Conservation (phyloP, 202 grass and related monocot species). For the Elaeis oleifera region DNA sequence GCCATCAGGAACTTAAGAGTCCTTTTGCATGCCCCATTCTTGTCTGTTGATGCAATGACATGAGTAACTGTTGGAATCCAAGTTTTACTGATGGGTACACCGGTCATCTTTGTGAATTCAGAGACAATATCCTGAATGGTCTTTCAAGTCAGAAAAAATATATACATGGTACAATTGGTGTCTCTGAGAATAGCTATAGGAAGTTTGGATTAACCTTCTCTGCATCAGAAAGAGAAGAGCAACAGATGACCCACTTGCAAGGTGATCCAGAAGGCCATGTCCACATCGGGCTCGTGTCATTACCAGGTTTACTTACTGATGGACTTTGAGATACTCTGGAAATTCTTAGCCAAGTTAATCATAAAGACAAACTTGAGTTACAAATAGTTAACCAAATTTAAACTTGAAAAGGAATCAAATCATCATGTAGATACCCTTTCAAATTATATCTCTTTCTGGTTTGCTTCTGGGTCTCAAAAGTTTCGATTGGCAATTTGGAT, state of each 20-base stretch:
- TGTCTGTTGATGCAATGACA: conserved; percentile 73
- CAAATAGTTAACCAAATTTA: neutral
- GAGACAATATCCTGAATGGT: conserved; percentile 45
- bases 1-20: conserved; percentile 90
- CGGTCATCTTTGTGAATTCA: conserved; percentile 53
- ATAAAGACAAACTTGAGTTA: conserved; percentile 13
- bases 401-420: neutral
- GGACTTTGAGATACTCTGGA: conserved; percentile 41
- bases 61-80: conserved; percentile 73
- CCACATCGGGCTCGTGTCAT: conserved; percentile 35
- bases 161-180: neutral
- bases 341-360: conserved; percentile 6
- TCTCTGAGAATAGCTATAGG: conserved; percentile 2
- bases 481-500: conserved; percentile 55
- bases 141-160: conserved; percentile 23
- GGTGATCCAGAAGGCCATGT: conserved; percentile 60
- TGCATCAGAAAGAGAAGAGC: conserved; percentile 66
- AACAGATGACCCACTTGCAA: conserved; percentile 75
- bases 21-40: conserved; percentile 69
- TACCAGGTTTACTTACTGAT: conserved; percentile 21
- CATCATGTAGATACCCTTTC: conserved; percentile 38
- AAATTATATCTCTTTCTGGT: conserved; percentile 25
- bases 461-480: conserved; percentile 37
- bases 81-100: conserved; percentile 44
- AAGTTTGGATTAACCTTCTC: conserved; percentile 50